Evolutionary conservation across 1,284 basidiomycete species (phyloP), one percentile per base, ranked within the genome.

Genomic region (Fomitiporia mediterranea): DNA sequence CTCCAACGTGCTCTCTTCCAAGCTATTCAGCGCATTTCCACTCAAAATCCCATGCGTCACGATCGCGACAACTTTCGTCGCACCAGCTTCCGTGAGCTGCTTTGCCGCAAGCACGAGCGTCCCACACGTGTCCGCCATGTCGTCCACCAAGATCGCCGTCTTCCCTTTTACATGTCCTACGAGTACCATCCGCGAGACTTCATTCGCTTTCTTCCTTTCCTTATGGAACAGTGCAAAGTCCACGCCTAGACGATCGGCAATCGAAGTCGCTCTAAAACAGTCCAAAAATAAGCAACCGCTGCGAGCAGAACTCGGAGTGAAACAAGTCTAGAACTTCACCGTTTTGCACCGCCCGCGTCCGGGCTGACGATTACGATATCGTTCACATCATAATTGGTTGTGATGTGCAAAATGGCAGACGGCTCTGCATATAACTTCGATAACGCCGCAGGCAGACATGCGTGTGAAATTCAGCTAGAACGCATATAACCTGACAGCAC

Each of bases 171-270:
- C 95, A 65, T 90, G 85, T 4, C 97, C 97, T 58, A 99, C 97
- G 51, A 99, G 85, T 47, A 99, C 86, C 97, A 99, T 99, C 58
- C 97, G 87, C 51, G 95, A 98, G 19, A 99, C 96, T 67, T 98
- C 94, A 74, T 98, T 99, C 38, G 96, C 97, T 79, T 97, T 98
- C 75, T 98, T 99, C 59, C 97, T 89, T 74, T 99, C 97, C 72
- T 99, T 99, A 84, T 99, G 97, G 81, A 99, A 99, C 56, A 99
- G 78, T 30, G 97, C 97, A 77, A 99, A 99, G 69, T 99, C 97
- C 63, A 98, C 90, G 50, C 96, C 94, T 58, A 99, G 80, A 49
- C 94, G 86, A 72, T 98, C 97, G 15, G 97, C 97, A 63, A 99
- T 95, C 30, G 94, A 94, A 9, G 97, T 98, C 19, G 96, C 97